Evolutionary conservation across 352 stramenopile species (phyloP), one percentile per base, ranked within the genome.

Genomic region (Pythium insidiosum): DNA sequence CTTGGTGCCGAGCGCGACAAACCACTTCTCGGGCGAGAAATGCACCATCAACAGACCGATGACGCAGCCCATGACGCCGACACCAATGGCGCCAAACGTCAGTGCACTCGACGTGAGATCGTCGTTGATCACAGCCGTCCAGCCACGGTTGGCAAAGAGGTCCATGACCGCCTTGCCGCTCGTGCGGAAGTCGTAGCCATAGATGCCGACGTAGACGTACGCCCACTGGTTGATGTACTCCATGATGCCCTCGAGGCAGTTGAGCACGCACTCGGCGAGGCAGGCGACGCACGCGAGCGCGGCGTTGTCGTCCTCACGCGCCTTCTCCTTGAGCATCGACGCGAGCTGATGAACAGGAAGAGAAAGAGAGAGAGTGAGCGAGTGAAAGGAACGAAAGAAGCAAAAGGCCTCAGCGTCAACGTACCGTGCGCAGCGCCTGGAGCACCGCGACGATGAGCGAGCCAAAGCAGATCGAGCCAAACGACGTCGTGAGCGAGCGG

Each of bases 181-280:
- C 23, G 63, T 82, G 33, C 70, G 66, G 69, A 93, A 95, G 46
- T 81, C 56, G 49, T 92, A 90, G 31, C 84, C 84, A 59, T 95
- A 95, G 37, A 95, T 84, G 20, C 81, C 84, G 3, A 95, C 84
- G 61, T 94, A 95, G 13, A 91, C 76, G 58, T 90, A 95, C 4
- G 82, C 94, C 68, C 77, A 94, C 47, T 85, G 63, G 60, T 96
- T 96, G 40, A 96, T 77, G 50, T 95, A 95, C 61, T 95, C 77
- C 58, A 95, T 84, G 43, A 95, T 63, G 36, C 53, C 63, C 40
- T 89, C 77, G 38, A 96, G 66, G 45, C 80, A 94, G 66, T 69
- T 70, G 16, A 96, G 47, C 19, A 95, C 75, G 57, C 86, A 96
- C 38, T 89, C 71, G 4, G 82, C 83, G 45, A 96, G 69, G 47